Evolutionary conservation across 2,329 filamentous ascomycete genomes (phyloP), one percentile per base, ranked within the genome.

Genomic region (Talaromyces funiculosus): DNA sequence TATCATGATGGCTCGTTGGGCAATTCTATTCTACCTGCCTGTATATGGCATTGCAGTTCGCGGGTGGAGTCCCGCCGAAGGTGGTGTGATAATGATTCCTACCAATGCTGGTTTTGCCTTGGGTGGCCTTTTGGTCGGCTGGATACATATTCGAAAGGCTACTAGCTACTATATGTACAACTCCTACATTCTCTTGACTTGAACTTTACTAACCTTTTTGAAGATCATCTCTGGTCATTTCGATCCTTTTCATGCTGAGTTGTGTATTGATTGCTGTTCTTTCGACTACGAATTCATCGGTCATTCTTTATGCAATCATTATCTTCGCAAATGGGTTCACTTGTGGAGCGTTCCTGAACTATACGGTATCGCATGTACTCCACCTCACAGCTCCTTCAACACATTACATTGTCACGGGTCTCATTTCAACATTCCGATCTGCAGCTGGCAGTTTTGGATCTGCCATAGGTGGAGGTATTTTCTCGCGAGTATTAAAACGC

Each of bases 1-100:
- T 20, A 83, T 91, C 71, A 93, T 95, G 89, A 86, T 89, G 70
- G 82, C 88, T 1, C 86, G 91, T 61, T 95, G 90, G 90, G 82
- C 82, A 6, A 81, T 95, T 1, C 79, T 95, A 7, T 94, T 92
- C 77, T 95, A 91, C 74, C 83, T 87, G 0, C 90, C 91, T 0
- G 85, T 91, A 45, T 92, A 90, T 67, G 88, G 90, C 35, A 85
- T 94, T 61, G 88, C 89, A 3, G 87, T 94, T 1, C 84, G 87
- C 2, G 84, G 84, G 59, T 88, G 88, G 77, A 75, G 82, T 0
- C 87, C 89, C 0, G 87, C 89, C 0, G 78, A 84, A 1, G 88
- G 90, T 2, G 91, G 90, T 3, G 82, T 88, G 3, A 87, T 93
- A 37, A 81, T 95, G 6, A 84, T 95, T 51, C 90, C 91, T 0